phyloP scores from a whole-genome alignment of 2,329 filamentous ascomycete species.

The Pyrenochaeta sp. region DNA sequence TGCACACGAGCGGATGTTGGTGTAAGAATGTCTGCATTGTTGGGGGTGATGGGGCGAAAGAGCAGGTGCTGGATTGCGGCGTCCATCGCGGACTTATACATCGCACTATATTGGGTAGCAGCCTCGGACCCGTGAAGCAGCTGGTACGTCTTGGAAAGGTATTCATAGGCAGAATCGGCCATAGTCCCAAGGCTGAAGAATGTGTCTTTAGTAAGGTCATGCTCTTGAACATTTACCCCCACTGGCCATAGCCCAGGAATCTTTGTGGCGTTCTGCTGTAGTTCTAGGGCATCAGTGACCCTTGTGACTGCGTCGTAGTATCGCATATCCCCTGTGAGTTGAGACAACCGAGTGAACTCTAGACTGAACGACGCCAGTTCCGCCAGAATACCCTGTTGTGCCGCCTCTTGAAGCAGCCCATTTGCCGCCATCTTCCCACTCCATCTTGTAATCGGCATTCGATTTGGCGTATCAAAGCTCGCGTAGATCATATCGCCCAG shows the following conservation, averaged over 20 bases:
- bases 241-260: slow-evolving; percentile 56
- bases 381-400: slow-evolving; percentile 49
- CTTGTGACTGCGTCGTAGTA: slow-evolving; percentile 55
- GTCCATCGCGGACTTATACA: slow-evolving; percentile 62
- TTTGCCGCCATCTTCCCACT: slow-evolving; percentile 21
- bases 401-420: slow-evolving; percentile 44
- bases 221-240: slow-evolving; percentile 24
- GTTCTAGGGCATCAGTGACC: slow-evolving; percentile 49
- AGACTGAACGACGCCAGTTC: slow-evolving; percentile 55
- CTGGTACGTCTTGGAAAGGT: slow-evolving; percentile 47
- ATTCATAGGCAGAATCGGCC: slow-evolving; percentile 43
- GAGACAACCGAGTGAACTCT: slow-evolving; percentile 55
- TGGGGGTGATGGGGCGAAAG: slow-evolving; percentile 57
- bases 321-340: slow-evolving; percentile 53
- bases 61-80: slow-evolving; percentile 54
- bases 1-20: slow-evolving; percentile 40
- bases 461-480: slow-evolving; percentile 71
- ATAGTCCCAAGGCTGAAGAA: slow-evolving; percentile 42
- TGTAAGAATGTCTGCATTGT: slow-evolving; percentile 54
- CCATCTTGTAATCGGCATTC: slow-evolving; percentile 63
- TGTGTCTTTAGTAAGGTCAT: slow-evolving; percentile 51
- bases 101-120: slow-evolving; percentile 53
- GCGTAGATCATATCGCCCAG: slow-evolving; percentile 69
- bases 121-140: slow-evolving; percentile 26
- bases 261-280: slow-evolving; percentile 50